phyloP scores from a whole-genome alignment of 768 basidiomycete genomes.

The Russula olivacea region DNA sequence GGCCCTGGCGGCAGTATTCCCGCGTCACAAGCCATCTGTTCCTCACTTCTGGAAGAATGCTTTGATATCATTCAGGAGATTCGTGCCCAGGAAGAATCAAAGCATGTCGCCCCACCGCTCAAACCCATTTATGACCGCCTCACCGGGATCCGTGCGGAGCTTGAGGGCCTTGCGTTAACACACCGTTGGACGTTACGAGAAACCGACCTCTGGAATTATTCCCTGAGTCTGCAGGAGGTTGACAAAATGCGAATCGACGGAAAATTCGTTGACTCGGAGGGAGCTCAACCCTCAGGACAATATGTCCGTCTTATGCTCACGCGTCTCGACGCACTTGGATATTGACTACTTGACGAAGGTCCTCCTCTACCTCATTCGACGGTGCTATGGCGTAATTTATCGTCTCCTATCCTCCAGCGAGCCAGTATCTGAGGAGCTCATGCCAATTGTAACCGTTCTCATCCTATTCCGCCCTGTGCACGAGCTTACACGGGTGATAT shows the following conservation, averaged over 20 bases:
- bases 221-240: constrained; percentile 88
- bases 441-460: constrained; percentile 70
- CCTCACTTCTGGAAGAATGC: constrained; percentile 90
- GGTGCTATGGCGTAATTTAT: constrained; percentile 97
- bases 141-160: constrained; percentile 73
- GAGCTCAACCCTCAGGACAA: constrained; percentile 88
- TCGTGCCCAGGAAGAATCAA: constrained; percentile 85
- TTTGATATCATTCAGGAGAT: constrained; percentile 96
- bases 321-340: not conserved
- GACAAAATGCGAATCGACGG: constrained; percentile 97
- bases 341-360: constrained; percentile 48
- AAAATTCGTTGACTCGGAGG: constrained; percentile 93
- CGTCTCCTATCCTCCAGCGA: constrained; percentile 89
- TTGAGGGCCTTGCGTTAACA: constrained; percentile 89
- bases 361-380: constrained; percentile 81
- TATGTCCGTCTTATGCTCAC: constrained; percentile 52
- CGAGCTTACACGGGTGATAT: not conserved
- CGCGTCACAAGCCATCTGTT: constrained; percentile 84
- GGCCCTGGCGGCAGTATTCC: constrained; percentile 88
- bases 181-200: constrained; percentile 97
- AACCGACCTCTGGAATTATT: constrained; percentile 91
- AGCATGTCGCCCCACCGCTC: constrained; percentile 76
- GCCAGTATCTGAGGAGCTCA: constrained; percentile 96
- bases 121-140: constrained; percentile 94
- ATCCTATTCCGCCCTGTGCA: not conserved